phyloP scores from a whole-genome alignment of 352 stramenopile genomes.

The Phytopythium montanum region DNA sequence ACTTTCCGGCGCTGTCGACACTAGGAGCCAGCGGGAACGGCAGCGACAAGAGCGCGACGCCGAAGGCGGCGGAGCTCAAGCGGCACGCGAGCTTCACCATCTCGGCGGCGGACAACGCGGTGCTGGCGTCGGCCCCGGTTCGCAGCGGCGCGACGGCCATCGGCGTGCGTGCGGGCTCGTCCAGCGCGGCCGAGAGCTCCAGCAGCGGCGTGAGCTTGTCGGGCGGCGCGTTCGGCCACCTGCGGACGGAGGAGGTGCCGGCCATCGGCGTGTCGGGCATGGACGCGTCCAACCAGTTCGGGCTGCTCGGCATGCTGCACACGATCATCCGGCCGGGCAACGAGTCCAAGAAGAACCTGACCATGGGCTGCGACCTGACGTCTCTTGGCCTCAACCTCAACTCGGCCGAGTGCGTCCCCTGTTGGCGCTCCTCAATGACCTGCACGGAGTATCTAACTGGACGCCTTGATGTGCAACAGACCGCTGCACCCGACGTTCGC shows the following conservation, averaged over 20 bases:
- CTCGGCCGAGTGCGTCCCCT: slow-evolving; percentile 62
- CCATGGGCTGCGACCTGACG: slow-evolving; percentile 79
- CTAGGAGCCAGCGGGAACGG: slow-evolving; percentile 32
- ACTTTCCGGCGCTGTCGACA: slow-evolving; percentile 79
- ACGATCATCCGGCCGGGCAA: slow-evolving; percentile 66
- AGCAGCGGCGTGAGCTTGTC: slow-evolving; percentile 43
- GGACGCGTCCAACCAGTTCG: slow-evolving; percentile 73
- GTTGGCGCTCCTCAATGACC: neutral
- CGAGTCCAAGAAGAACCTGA: slow-evolving; percentile 69
- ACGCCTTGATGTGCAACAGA: slow-evolving; percentile 15
- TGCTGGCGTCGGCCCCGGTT: slow-evolving; percentile 32
- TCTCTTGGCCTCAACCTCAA: slow-evolving; percentile 85
- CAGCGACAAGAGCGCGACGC: slow-evolving; percentile 45
- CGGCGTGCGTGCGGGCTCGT: slow-evolving; percentile 31
- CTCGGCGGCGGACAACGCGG: slow-evolving; percentile 57
- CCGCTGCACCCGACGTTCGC: slow-evolving; percentile 79
- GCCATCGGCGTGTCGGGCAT: slow-evolving; percentile 36
- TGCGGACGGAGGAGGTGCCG: slow-evolving; percentile 28
- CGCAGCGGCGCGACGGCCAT: slow-evolving; percentile 50
- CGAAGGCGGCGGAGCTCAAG: slow-evolving; percentile 46
- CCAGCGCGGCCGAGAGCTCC: neutral
- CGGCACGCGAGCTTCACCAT: slow-evolving; percentile 69
- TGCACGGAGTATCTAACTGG: too few species aligned
- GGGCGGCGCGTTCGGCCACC: slow-evolving; percentile 54
- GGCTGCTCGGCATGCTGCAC: slow-evolving; percentile 78